phyloP scores from a whole-genome alignment of 1,284 basidiomycete genomes.

The Lentinus polychrous region DNA sequence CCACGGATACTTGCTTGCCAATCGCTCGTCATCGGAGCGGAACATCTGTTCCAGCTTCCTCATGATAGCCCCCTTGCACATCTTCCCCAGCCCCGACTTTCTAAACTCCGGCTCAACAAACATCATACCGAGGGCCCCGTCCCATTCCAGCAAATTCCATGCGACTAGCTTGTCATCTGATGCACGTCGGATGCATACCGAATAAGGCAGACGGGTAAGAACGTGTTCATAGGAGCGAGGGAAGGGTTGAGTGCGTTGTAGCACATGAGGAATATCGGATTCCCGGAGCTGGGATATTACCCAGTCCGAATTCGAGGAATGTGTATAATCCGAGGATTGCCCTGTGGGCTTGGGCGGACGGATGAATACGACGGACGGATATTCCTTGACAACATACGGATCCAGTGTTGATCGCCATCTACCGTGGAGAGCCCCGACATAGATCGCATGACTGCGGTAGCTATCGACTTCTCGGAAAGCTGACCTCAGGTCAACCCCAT shows the following conservation, averaged over 20 bases:
- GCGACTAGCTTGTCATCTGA: not conserved
- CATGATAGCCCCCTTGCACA: not conserved
- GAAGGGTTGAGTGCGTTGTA: not conserved
- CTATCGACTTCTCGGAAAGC: not conserved
- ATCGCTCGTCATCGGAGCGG: not conserved
- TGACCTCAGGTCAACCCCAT: not conserved
- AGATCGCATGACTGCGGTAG: not conserved
- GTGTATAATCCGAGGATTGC: not conserved
- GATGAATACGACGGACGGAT: not conserved
- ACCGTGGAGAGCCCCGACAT: not conserved
- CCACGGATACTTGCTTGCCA: not conserved
- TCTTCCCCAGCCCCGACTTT: not conserved
- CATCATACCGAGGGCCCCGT: constrained; percentile 4
- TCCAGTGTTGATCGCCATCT: constrained; percentile 1
- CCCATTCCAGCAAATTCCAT: constrained; percentile 3
- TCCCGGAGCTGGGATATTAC: constrained; percentile 1
- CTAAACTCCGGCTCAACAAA: constrained; percentile 4
- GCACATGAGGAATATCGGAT: constrained; percentile 1
- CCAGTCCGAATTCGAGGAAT: not conserved
- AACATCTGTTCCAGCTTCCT: constrained; percentile 4
- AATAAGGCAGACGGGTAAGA: not conserved
- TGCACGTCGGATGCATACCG: constrained; percentile 1
- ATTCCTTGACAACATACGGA: not conserved
- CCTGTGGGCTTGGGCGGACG: not conserved
- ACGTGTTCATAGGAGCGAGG: constrained; percentile 1